Evolutionary conservation across 2,329 filamentous ascomycete genomes (phyloP), one percentile per base, ranked within the genome.

Genomic region (Phialocephala sp.): DNA sequence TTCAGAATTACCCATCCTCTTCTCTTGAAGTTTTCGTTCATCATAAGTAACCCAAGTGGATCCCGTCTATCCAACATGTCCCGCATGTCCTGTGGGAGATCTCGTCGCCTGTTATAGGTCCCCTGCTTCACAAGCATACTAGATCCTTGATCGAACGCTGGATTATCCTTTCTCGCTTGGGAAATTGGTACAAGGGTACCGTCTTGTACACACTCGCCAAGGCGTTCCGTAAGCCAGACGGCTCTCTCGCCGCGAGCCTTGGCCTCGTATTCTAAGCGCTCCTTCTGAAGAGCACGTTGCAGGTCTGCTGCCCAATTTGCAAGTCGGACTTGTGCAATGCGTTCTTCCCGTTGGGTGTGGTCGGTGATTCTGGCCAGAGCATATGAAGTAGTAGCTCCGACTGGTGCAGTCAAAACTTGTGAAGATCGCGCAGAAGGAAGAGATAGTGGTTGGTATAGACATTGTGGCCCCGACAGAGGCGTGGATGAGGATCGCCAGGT

Each of bases 261-360:
- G 8, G 84, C 80, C 67, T 91, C 88, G 67, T 89, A 94, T 69
- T 87, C 81, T 35, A 86, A 85, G n/a, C 88, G 85, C 76, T 95
- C 92, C 65, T 89, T 89, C 35, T 88, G 85, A 1, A 95, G 81
- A 73, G 90, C 92, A 63, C 87, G 86, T 75, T 96, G 92, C 0
- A 97, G 82, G 72, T 95, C 91, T 8, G 88, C 85, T 0, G 93
- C 92, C 93, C 93, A 97, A 74, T 90, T 91, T 1, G 89, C 91
- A 20, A 96, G 82, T 8, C 89, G 84, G n/a, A 94, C 83, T 69
- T 90, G 87, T 14, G 87, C 87, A 50, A 89, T 78, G 8, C 81
- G 82, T 71, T 90, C 87, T 73, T 90, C 86, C 20, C 83, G 81
- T 65, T 86, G 84, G 3, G 83, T 84, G 73, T 87, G 81, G 70